Evolutionary conservation across 2,329 filamentous ascomycete species (phyloP), one percentile per base, ranked within the genome.

Genomic region (Fusarium concolor): DNA sequence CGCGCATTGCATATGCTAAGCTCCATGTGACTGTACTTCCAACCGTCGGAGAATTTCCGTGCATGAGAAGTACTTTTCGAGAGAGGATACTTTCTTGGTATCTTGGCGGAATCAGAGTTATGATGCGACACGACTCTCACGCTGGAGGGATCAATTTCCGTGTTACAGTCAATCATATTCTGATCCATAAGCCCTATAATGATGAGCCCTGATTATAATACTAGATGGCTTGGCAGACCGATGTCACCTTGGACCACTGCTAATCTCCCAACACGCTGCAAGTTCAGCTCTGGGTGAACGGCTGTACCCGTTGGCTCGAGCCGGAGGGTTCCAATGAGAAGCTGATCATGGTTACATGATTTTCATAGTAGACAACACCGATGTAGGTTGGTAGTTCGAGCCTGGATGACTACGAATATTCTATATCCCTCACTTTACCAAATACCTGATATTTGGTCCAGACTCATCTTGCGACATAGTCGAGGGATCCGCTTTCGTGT

Each of bases 361-460:
- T 33, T 5, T 6, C 31, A 33, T n/a, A 10, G 15, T 8, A 35
- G 15, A 35, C 3, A 35, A 35, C 15, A 10, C 17, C 33, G 15
- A 35, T 35, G 2, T 52, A 17, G 18, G 45, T 28, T 20, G 42
- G n/a, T 42, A 42, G 20, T 8, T 8, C 6, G 12, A 20, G 5
- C 42, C 54, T 35, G 35, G 24, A 24, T 6, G 20, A 37, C 35
- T 26, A 37, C 31, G 5, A 4, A 6, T 24, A 24, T 7, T 35
- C 14, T 15, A 18, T 24, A 24, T 4, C 8, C 14, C 6, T 57
- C 50, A 71, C 8, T 56, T 71, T 0, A 73, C 51, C 7, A 56
- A n/a, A 20, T 73, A 74, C 42, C 71, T 74, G 5, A 73, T 69
- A 17, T 66, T 68, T 29, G 71, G 74, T 42, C 60, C 22, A 24